phyloP scores from a whole-genome alignment of 192 early-diverging fungal species.

The Dissophora globulifera region DNA sequence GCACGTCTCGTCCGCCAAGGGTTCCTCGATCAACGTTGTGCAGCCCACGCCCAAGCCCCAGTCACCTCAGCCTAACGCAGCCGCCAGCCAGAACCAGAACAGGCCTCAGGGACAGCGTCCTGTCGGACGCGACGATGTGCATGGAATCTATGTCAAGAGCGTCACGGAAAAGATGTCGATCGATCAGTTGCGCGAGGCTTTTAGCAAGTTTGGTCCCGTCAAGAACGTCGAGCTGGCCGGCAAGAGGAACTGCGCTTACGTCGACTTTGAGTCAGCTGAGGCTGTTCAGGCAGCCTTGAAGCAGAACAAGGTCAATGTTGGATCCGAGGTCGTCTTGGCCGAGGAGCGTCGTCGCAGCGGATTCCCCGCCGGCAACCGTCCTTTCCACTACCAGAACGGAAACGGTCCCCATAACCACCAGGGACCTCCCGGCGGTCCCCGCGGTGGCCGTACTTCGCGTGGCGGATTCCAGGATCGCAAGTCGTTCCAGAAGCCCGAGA shows the following conservation, averaged over 20 bases:
- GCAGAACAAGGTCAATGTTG: slow-evolving; percentile 58
- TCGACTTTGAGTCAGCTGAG: slow-evolving; percentile 74
- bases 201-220: slow-evolving; percentile 69
- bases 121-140: slow-evolving; percentile 59
- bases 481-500: slow-evolving; percentile 32
- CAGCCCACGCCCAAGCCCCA: slow-evolving; percentile 37
- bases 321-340: slow-evolving; percentile 51
- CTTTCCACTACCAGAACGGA: slow-evolving; percentile 4
- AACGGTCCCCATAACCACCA: slow-evolving; percentile 11
- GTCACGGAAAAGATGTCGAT: slow-evolving; percentile 62
- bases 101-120: slow-evolving; percentile 42
- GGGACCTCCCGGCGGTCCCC: slow-evolving; percentile 23
- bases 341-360: slow-evolving; percentile 61
- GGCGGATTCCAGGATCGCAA: slow-evolving; percentile 31
- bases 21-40: slow-evolving; percentile 59
- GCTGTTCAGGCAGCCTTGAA: slow-evolving; percentile 72
- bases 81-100: slow-evolving; percentile 39
- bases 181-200: slow-evolving; percentile 63
- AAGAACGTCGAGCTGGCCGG: slow-evolving; percentile 65
- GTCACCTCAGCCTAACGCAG: slow-evolving; percentile 9
- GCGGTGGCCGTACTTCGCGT: slow-evolving; percentile 23
- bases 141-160: slow-evolving; percentile 73
- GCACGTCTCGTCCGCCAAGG: slow-evolving; percentile 64
- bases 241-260: slow-evolving; percentile 70
- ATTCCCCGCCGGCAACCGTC: too few species aligned